Evolutionary conservation across 495 filamentous ascomycete genomes (phyloP).

Genomic region (Astrothelium subdiscretum): DNA sequence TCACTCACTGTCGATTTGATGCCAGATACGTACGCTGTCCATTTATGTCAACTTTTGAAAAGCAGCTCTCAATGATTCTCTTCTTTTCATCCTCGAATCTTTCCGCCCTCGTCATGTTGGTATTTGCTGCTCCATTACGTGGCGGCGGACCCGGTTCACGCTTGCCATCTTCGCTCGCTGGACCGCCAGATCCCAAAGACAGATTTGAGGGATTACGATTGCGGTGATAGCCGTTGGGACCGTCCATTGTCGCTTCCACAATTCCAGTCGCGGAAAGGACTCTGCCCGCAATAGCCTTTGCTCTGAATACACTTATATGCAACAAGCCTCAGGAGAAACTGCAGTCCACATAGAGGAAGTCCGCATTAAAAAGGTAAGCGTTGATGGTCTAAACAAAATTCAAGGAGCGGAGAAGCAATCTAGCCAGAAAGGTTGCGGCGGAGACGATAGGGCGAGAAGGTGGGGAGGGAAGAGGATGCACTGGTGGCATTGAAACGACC

Average conservation of each 20-base stretch:
- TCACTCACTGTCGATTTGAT: not conserved
- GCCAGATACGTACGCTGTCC: conserved; percentile 54
- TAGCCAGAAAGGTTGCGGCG: not conserved
- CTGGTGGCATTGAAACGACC: not conserved
- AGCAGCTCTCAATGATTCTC: conserved; percentile 85
- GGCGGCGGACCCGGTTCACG: not conserved
- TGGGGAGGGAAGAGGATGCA: not conserved
- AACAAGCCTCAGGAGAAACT: too few species aligned
- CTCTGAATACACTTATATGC: too few species aligned
- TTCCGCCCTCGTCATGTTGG: conserved; percentile 57
- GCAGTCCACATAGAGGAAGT: not conserved
- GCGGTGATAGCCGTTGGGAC: not conserved
- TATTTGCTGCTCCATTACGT: not conserved
- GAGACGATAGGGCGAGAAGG: not conserved
- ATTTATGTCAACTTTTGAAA: conserved; percentile 73
- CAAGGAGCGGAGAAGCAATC: not conserved
- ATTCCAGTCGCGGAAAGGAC: not conserved
- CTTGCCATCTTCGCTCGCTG: not conserved
- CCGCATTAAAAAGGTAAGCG: not conserved
- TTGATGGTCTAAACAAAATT: not conserved
- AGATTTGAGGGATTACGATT: not conserved
- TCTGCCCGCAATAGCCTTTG: not conserved
- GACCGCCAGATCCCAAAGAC: not conserved
- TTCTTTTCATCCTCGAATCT: conserved; percentile 92
- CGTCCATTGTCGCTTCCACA: not conserved